A percentile compares a stretch with the other conserved stretches of the same genome.
These are phyloP conservation scores for Alternaria viburni DNA, from an alignment of 2,329 filamentous ascomycete species.

Conservation along the genomic window DNA sequence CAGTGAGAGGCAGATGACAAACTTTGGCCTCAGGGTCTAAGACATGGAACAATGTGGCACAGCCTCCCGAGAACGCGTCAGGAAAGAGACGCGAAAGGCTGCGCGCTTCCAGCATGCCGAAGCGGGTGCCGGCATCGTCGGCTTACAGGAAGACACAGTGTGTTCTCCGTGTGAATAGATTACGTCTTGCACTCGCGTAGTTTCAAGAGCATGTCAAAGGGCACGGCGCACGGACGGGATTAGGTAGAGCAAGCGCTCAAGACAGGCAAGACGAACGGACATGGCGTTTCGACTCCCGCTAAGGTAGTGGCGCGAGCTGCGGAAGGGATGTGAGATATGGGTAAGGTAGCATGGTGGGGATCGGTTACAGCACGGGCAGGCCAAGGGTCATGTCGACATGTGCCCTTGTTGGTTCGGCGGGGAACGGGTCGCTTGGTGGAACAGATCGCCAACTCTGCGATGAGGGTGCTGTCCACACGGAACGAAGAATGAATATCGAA, in stretches of 20 bases:
- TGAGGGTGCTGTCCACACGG: constrained; percentile 23
- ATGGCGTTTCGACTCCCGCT: constrained; percentile 43
- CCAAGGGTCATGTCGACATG: constrained; percentile 23
- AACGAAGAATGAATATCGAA: constrained; percentile 9
- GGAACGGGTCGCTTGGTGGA: constrained; percentile 44
- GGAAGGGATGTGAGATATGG: constrained; percentile 46
- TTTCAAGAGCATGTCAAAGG: constrained; percentile 10
- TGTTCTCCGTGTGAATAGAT: background rate
- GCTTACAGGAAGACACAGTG: background rate
- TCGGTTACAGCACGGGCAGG: constrained; percentile 41
- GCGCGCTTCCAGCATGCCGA: constrained; percentile 4
- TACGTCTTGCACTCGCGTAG: constrained; percentile 1
- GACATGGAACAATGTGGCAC: constrained; percentile 41
- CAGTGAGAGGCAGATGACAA: constrained; percentile 43
- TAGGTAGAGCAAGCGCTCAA: constrained; percentile 9
- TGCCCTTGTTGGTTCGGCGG: constrained; percentile 39
- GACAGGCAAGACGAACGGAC: constrained; percentile 28
- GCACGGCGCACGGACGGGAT: constrained; percentile 7
- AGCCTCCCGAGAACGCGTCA: constrained; percentile 35
- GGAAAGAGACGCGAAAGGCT: constrained; percentile 12
- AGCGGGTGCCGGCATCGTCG: background rate
- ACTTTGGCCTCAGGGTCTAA: constrained; percentile 36
- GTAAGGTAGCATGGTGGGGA: constrained; percentile 43
- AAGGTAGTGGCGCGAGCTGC: constrained; percentile 40
- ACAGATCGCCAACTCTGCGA: constrained; percentile 39